A percentile compares a stretch with the other conserved stretches of the same genome.
Conservation (phyloP, 768 basidiomycete species). For the Tephrocybe sp. region DNA sequence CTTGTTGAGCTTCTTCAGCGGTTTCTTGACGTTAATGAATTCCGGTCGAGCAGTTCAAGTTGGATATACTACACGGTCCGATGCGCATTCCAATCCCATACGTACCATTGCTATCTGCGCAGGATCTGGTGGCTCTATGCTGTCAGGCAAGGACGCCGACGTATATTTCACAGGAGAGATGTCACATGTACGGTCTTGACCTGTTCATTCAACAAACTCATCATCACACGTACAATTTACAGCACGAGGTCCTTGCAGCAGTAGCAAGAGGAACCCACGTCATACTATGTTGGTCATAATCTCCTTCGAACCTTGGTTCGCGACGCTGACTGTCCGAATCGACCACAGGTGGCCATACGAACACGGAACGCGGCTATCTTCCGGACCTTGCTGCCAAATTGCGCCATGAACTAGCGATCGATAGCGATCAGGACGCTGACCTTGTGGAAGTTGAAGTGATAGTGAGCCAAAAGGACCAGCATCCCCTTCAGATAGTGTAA, state of each 20-base stretch:
- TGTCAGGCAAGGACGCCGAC: conserved; percentile 72
- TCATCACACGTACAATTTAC: conserved; percentile 3
- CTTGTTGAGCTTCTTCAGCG: neutral
- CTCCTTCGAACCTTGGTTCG: conserved; percentile 23
- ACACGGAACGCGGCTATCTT: conserved; percentile 81
- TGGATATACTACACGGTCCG: conserved; percentile 39
- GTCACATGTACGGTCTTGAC: conserved; percentile 69
- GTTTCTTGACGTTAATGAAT: conserved; percentile 17
- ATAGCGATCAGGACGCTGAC: conserved; percentile 27
- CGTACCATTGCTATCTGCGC: conserved; percentile 85
- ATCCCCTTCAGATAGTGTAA: conserved; percentile 67
- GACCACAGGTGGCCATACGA: conserved; percentile 73
- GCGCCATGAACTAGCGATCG: conserved; percentile 41
- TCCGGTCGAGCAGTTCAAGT: conserved; percentile 59
- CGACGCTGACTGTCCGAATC: conserved; percentile 16
- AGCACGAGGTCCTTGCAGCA: conserved; percentile 88
- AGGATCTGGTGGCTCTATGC: conserved; percentile 80
- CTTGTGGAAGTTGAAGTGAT: conserved; percentile 52
- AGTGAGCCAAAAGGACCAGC: conserved; percentile 68
- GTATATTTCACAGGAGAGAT: conserved; percentile 93
- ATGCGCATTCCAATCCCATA: conserved; percentile 32
- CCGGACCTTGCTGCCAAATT: conserved; percentile 68
- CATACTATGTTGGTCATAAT: conserved; percentile 67
- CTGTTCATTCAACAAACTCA: no score
- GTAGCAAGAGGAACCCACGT: conserved; percentile 75